Evolutionary conservation across 192 early-diverging fungal genomes (phyloP), one percentile per base, ranked within the genome.

Genomic region (Helicostylum pulchrum): DNA sequence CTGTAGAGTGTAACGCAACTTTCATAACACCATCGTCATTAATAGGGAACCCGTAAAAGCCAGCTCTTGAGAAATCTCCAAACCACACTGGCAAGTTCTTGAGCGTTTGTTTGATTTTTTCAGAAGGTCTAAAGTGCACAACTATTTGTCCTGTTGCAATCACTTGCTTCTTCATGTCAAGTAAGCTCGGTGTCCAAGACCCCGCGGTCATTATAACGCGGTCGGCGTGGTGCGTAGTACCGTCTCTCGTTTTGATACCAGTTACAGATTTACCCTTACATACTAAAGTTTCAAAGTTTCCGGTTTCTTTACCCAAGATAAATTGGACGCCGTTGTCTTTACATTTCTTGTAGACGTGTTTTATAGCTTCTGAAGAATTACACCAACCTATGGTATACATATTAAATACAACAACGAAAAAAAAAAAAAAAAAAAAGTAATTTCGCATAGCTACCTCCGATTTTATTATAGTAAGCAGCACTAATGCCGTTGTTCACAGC

Each of bases 101-200:
- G 0, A 14, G 53, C 17, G 14, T 20, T 15, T 47, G 45, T 47
- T 61, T 23, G 26, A 54, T 31, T 44, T 53, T 39, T 62, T 61
- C 15, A 2, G 59, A 64, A 21, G 77, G 66, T 36, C 76, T 60
- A 45, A 85, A 71, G 12, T 85, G 80, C 10, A 83, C 43, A 10
- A 87, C 83, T 6, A 81, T 68, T 59, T 83, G 81, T 23, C 77
- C 85, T 17, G 77, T 74, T 0, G 85, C 75, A 9, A 64, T 65
- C 23, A 83, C 44, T 10, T 71, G 39, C 9, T 49, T 60, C 17
- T 64, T 26, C 49, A 81, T 59, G 32, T 83, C 77, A 7, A 86
- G 50, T 7, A 85, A 6, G 6, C 72, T 67, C 0, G 74, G 65
- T 12, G 78, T 77, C 84, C 84, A 85, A 15, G 77, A 66, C 0